phyloP scores from a whole-genome alignment of 495 filamentous ascomycete species.

The Hypomontagnella submonticulosa region DNA sequence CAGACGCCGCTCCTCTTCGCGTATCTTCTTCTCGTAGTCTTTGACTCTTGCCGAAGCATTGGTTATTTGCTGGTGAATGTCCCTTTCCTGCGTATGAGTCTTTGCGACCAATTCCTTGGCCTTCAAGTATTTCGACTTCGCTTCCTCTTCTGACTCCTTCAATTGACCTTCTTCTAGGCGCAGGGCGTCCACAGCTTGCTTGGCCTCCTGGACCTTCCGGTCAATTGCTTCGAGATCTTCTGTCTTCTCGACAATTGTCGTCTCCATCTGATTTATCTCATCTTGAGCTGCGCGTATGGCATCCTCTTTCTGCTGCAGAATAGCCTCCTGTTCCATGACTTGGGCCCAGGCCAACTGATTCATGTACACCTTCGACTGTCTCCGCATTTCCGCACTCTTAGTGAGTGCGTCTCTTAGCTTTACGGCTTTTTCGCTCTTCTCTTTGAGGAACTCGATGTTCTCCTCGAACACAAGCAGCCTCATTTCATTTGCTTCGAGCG shows the following conservation, averaged over 20 bases:
- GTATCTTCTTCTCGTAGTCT: slow-evolving; percentile 53
- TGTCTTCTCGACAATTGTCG: slow-evolving; percentile 43
- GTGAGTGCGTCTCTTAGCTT: slow-evolving; percentile 53
- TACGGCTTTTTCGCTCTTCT: slow-evolving; percentile 53
- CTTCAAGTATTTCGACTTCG: slow-evolving; percentile 50
- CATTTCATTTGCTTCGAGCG: slow-evolving; percentile 58
- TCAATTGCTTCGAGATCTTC: slow-evolving; percentile 43
- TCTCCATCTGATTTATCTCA: slow-evolving; percentile 43
- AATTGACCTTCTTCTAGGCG: slow-evolving; percentile 53
- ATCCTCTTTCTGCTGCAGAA: slow-evolving; percentile 44
- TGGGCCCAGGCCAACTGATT: slow-evolving; percentile 78
- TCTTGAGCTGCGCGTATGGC: slow-evolving; percentile 49
- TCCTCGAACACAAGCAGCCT: slow-evolving; percentile 66
- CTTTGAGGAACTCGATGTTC: slow-evolving; percentile 66
- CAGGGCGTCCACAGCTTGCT: slow-evolving; percentile 37
- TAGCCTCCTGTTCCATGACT: slow-evolving; percentile 60
- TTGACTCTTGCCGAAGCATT: slow-evolving; percentile 50
- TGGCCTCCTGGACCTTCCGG: slow-evolving; percentile 43
- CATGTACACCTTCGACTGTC: slow-evolving; percentile 65
- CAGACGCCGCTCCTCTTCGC: slow-evolving; percentile 55
- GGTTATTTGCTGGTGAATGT: slow-evolving; percentile 55
- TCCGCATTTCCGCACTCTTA: slow-evolving; percentile 59
- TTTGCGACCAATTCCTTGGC: slow-evolving; percentile 44
- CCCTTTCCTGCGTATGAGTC: slow-evolving; percentile 59
- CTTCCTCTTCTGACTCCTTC: slow-evolving; percentile 49